Base-by-base conservation (phyloP, 106 monocot species). In the Phalaenopsis equestris region DNA sequence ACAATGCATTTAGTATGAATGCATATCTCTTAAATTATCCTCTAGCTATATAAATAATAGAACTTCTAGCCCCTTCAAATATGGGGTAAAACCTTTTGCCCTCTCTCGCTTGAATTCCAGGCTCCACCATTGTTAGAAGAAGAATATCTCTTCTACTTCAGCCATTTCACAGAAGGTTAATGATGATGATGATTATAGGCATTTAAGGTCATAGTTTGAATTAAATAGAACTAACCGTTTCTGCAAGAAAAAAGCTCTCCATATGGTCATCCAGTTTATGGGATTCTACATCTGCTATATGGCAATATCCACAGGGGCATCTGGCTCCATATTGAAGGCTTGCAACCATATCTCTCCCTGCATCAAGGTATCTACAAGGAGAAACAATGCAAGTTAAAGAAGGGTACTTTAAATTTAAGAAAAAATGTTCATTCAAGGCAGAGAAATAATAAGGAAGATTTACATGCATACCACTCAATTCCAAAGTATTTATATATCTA, bases 201-300 rank as follows among this genome's bases (percentile, higher is more conserved):
- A 38, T 42, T 2, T 41, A 72, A 11, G 41, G 2, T 72, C 18
- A 12, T 74, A 41, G 18, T 74, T 41, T 14, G 5, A 74, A 16
- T 43, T 37, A 23, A 67, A 18, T 46, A 41, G 14, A 61, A 67
- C 87, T 85, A 84, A 98, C 98, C 1, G 98, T 98, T 86, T 98
- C 98, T 61, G 98, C 90, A 88, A 98, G 98, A 77, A 98, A 98
- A 78, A 98, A 98, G 81, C 98, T 98, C 89, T 98, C 98, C 98
- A 98, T 98, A 74, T 94, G 98, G 58, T 98, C 98, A 78, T 94
- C 92, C 83, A 92, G 94, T 79, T 90, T 78, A 83, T 98, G 98
- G 56, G 94, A 88, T 79, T 98, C 97, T 24, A 98, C 97, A 82
- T 98, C 97, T 57, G 85, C 84, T 80, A 98, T 98, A 80, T 94